Conservation (phyloP, 1,139 yeast species). For the Candida mesenterica region DNA sequence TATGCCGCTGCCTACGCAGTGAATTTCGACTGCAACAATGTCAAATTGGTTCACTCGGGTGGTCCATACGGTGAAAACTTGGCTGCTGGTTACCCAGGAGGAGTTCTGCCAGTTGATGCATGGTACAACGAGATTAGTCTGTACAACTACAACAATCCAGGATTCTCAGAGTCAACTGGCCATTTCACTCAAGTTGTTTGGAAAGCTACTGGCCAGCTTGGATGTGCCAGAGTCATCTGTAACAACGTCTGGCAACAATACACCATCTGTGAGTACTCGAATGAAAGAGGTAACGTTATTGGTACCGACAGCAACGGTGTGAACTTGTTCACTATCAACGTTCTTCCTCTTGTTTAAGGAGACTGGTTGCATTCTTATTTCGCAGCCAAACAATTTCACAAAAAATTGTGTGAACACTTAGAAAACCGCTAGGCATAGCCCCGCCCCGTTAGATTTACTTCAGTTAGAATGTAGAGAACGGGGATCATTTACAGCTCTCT, state of each 20-base stretch:
- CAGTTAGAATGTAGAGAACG: too few species aligned
- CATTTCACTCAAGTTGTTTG: constrained; percentile 75
- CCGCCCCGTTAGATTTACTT: too few species aligned
- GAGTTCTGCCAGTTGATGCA: constrained; percentile 54
- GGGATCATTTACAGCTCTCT: too few species aligned
- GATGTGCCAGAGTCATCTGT: constrained; percentile 62
- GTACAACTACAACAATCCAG: constrained; percentile 50
- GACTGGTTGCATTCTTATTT: background rate
- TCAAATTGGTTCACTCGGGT: constrained; percentile 48
- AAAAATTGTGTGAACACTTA: background rate
- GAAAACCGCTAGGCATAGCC: too few species aligned
- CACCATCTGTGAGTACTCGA: constrained; percentile 64
- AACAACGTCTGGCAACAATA: constrained; percentile 51
- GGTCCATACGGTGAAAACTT: constrained; percentile 62
- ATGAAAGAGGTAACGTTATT: constrained; percentile 55
- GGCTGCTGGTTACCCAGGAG: constrained; percentile 51
- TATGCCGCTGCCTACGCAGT: constrained; percentile 35
- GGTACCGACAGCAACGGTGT: constrained; percentile 34
- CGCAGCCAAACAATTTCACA: constrained; percentile 5
- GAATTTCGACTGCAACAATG: constrained; percentile 48
- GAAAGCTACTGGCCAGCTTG: constrained; percentile 53
- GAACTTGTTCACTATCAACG: constrained; percentile 51
- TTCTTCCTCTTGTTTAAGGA: constrained; percentile 36
- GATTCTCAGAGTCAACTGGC: constrained; percentile 46
- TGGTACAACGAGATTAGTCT: constrained; percentile 63